Evolutionary conservation across 2,329 filamentous ascomycete genomes (phyloP).

Genomic region (Aspergillus floridensis): DNA sequence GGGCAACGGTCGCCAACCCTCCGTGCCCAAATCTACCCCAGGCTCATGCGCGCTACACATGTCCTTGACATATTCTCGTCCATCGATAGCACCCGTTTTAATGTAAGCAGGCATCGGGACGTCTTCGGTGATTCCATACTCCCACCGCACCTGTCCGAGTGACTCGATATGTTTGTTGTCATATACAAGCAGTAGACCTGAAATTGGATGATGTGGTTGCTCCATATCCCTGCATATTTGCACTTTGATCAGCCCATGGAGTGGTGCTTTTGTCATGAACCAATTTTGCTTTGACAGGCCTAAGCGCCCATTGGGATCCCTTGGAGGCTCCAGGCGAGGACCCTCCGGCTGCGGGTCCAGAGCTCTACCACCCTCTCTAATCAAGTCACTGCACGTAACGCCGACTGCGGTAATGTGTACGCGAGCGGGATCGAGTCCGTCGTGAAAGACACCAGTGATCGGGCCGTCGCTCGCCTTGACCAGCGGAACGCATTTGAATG

Average conservation of each 20-base stretch:
- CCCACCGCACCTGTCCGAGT: slow-evolving; percentile 16
- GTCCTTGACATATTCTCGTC: too few species aligned
- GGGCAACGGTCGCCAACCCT: slow-evolving; percentile 5
- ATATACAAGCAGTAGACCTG: slow-evolving; percentile 16
- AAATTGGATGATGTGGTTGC: slow-evolving; percentile 9
- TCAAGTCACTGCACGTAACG: slow-evolving; percentile 13
- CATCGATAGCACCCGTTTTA: not conserved
- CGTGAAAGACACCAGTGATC: slow-evolving; percentile 18
- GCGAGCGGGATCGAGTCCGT: slow-evolving; percentile 7
- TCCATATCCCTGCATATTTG: slow-evolving; percentile 13
- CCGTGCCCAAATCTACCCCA: too few species aligned
- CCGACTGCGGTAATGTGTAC: slow-evolving; percentile 7
- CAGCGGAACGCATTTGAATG: slow-evolving; percentile 10
- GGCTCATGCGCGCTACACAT: too few species aligned
- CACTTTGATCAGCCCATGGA: slow-evolving; percentile 12
- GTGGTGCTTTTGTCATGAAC: slow-evolving; percentile 15
- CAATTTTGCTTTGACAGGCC: not conserved
- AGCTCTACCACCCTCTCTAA: too few species aligned
- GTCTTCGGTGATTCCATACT: slow-evolving; percentile 10
- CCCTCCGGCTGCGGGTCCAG: too few species aligned
- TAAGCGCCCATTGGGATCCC: not conserved
- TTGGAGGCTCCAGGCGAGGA: not conserved
- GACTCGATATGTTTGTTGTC: slow-evolving; percentile 13
- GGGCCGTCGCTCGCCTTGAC: slow-evolving; percentile 8
- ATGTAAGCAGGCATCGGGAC: slow-evolving; percentile 5